phyloP scores from a whole-genome alignment of 257 asterid genomes.

The Eucommia ulmoides region DNA sequence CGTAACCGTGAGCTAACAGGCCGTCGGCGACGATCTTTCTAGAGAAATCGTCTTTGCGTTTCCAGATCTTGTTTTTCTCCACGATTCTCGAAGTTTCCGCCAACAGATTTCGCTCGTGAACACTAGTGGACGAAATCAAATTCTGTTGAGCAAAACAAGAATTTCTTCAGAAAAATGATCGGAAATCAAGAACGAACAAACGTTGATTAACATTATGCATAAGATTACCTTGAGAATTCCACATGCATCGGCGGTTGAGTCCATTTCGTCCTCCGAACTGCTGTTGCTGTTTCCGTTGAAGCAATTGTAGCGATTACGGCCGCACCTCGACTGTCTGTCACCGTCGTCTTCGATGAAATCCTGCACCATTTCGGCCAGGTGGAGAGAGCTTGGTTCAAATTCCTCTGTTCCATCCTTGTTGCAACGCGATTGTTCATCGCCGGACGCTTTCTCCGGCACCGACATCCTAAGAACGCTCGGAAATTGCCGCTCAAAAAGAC shows the following conservation, averaged over 20 bases:
- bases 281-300: constrained; percentile 55
- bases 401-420: constrained; percentile 42
- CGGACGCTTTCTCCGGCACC: constrained; percentile 20
- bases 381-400: constrained; percentile 72
- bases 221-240: constrained; percentile 55
- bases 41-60: constrained; percentile 39
- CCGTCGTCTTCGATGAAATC: constrained; percentile 60
- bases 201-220: no score
- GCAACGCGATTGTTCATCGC: constrained; percentile 17
- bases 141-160: constrained; percentile 29
- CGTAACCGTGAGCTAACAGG: constrained; percentile 56
- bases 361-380: constrained; percentile 80
- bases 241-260: constrained; percentile 30
- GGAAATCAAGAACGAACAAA: neutral
- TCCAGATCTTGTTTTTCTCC: constrained; percentile 46
- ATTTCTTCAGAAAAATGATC: constrained; percentile 6
- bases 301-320: constrained; percentile 54
- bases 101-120: constrained; percentile 51
- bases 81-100: constrained; percentile 57
- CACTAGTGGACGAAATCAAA: constrained; percentile 44
- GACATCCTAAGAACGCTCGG: constrained; percentile 34
- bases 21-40: constrained; percentile 53
- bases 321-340: constrained; percentile 42
- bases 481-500: constrained; percentile 81
- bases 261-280: constrained; percentile 63